Conservation (phyloP, 768 basidiomycete species). For the Suillus occidentalis region DNA sequence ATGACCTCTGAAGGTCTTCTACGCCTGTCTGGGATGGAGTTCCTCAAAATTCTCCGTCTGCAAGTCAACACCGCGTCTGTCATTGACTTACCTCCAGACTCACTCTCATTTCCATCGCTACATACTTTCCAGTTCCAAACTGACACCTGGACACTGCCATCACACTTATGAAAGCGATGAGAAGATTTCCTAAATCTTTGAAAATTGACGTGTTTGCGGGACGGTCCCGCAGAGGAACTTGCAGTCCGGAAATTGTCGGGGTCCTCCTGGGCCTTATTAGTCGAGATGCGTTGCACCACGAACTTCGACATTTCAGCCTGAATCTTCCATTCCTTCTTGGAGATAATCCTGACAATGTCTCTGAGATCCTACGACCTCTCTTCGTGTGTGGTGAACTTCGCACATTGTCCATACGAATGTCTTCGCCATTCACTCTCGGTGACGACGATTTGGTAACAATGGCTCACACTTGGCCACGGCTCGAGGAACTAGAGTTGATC, state of each 20-base stretch:
- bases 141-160: slow-evolving; percentile 3
- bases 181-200: background rate
- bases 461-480: background rate
- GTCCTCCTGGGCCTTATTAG: background rate
- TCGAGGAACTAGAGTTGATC: slow-evolving; percentile 2
- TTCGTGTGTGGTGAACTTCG: background rate
- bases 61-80: background rate
- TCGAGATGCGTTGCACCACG: background rate
- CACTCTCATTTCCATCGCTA: background rate
- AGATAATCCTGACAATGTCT: background rate
- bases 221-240: background rate
- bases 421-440: slow-evolving; percentile 1
- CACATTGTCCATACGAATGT: slow-evolving; percentile 1
- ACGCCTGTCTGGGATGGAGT: background rate
- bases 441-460: background rate
- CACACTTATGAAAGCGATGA: background rate
- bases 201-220: background rate
- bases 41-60: background rate
- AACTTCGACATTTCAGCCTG: slow-evolving; percentile 2
- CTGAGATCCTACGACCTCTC: background rate
- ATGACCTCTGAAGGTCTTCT: background rate
- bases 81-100: background rate
- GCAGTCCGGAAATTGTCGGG: background rate
- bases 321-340: background rate
- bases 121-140: background rate